A percentile compares a stretch with the other conserved stretches of the same genome.
Evolutionary conservation across 169 alveolate species (phyloP).

Genomic region (Eimeria necatrix): DNA sequence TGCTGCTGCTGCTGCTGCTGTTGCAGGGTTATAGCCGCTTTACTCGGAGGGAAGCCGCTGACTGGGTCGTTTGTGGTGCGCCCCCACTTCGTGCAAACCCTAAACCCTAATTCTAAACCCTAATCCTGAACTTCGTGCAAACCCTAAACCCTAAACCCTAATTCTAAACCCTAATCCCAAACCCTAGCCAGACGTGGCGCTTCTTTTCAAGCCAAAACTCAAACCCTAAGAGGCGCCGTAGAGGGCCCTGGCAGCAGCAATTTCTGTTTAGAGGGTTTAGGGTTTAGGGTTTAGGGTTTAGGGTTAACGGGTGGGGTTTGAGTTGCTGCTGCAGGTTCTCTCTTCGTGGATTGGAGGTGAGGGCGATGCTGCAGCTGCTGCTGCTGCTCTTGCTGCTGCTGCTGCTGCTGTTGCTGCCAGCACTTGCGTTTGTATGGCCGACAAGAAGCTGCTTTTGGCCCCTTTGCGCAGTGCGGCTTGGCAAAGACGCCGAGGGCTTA

Average conservation of each 20-base stretch:
- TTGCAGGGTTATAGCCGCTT: constrained; percentile 42
- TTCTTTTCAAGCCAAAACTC: too few species aligned
- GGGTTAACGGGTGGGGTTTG: not conserved
- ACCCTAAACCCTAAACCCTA: too few species aligned
- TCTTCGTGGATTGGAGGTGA: constrained; percentile 32
- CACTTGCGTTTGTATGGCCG: not conserved
- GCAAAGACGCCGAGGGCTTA: not conserved
- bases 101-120: not conserved
- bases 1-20: constrained; percentile 38
- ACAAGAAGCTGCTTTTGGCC: too few species aligned
- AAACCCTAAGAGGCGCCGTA: too few species aligned
- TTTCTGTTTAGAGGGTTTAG: not conserved
- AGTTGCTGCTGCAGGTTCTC: constrained; percentile 10
- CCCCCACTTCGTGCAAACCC: not conserved
- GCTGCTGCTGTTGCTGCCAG: not conserved
- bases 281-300: constrained; percentile 36
- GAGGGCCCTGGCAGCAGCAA: not conserved
- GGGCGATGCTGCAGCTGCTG: not conserved
- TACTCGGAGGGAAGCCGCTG: constrained; percentile 53
- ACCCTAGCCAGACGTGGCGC: too few species aligned
- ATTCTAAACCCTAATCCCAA: too few species aligned
- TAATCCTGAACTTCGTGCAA: not conserved
- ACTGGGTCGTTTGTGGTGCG: constrained; percentile 49
- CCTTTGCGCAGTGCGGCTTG: too few species aligned
- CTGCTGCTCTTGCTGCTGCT: constrained; percentile 11